Evolutionary conservation across 2,329 filamentous ascomycete species (phyloP).

Genomic region (Ustulina deusta): DNA sequence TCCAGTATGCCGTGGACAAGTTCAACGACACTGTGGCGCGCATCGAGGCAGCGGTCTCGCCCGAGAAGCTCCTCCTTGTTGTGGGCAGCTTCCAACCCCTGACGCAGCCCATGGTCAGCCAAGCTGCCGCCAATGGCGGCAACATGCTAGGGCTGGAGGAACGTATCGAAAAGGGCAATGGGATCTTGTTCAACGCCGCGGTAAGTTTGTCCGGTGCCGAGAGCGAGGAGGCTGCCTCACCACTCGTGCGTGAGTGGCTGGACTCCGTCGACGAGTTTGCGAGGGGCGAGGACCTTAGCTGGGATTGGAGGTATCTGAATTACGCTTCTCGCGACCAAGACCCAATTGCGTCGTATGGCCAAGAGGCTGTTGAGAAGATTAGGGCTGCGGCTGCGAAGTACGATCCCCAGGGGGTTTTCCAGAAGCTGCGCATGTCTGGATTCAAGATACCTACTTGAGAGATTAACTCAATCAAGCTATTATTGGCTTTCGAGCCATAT

Average conservation of each 20-base stretch:
- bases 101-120: conserved; percentile 46
- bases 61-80: conserved; percentile 45
- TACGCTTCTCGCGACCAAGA: conserved; percentile 31
- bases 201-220: conserved; percentile 56
- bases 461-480: no score
- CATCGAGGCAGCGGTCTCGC: conserved; percentile 46
- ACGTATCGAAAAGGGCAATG: conserved; percentile 53
- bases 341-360: conserved; percentile 32
- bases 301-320: conserved; percentile 31
- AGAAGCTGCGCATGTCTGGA: conserved; percentile 31
- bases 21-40: conserved; percentile 47
- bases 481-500: no score
- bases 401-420: conserved; percentile 35
- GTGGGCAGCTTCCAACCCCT: conserved; percentile 53
- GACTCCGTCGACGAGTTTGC: conserved; percentile 34
- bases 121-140: conserved; percentile 45
- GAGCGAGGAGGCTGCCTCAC: conserved; percentile 50
- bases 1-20: conserved; percentile 50
- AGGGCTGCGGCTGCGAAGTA: conserved; percentile 27
- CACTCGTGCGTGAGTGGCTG: conserved; percentile 44
- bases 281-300: conserved; percentile 7
- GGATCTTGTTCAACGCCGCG: conserved; percentile 54
- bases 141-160: conserved; percentile 52
- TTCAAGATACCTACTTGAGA: conserved; percentile 34
- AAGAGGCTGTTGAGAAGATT: conserved; percentile 20